A percentile compares a stretch with the other conserved stretches of the same genome.
These are phyloP conservation scores for Pichia sporocuriosa DNA, from an alignment of 805 yeast species.

Conservation along the genomic window DNA sequence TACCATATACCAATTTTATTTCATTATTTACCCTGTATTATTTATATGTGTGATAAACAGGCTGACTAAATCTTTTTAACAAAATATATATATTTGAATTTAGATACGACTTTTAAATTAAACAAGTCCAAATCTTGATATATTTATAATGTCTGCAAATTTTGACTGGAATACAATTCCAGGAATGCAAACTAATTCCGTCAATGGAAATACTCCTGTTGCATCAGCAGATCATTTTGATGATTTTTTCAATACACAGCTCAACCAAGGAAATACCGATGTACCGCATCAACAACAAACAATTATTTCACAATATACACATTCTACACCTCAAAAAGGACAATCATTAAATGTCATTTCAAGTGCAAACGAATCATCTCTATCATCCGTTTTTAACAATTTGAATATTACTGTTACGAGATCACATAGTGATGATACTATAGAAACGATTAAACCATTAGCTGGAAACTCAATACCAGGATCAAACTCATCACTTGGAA, in stretches of 20 bases:
- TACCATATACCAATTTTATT: no score
- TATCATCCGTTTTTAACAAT: constrained; percentile 2
- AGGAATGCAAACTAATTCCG: constrained; percentile 10
- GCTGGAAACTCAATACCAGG: neutral
- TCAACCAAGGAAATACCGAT: neutral
- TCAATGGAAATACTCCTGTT: no score
- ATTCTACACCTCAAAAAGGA: no score
- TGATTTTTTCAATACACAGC: constrained; percentile 6
- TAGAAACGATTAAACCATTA: constrained; percentile 4
- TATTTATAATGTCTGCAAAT: constrained; percentile 11
- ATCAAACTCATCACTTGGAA: neutral
- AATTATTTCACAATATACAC: no score
- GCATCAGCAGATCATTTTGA: constrained; percentile 10
- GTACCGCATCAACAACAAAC: neutral
- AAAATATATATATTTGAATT: no score
- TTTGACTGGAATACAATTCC: constrained; percentile 23
- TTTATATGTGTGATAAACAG: no score
- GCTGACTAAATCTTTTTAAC: no score
- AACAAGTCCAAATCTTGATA: neutral
- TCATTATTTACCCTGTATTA: no score
- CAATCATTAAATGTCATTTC: no score
- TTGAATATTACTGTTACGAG: neutral
- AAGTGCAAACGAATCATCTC: no score
- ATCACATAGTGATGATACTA: constrained; percentile 13
- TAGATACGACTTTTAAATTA: no score